phyloP scores from a whole-genome alignment of 2,329 filamentous ascomycete genomes.

The Botrytis sinoallii region DNA sequence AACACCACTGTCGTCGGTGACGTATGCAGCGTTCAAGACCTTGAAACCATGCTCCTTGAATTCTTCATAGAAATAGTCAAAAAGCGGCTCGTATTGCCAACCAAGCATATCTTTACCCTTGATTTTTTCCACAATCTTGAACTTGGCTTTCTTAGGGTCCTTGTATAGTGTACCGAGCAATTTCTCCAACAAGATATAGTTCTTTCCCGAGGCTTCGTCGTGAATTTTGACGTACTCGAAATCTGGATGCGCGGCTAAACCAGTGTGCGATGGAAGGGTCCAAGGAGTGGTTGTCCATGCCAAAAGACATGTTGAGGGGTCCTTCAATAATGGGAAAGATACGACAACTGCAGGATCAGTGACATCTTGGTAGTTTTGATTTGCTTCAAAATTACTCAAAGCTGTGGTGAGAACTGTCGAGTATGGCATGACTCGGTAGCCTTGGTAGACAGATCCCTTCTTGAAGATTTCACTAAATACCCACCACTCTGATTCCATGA shows the following conservation, averaged over 20 bases:
- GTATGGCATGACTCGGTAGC: constrained; percentile 91
- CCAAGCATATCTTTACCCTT: constrained; percentile 76
- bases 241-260: constrained; percentile 72
- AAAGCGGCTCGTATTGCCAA: constrained; percentile 85
- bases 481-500: constrained; percentile 98
- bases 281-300: constrained; percentile 52
- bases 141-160: constrained; percentile 93
- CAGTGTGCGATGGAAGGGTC: constrained; percentile 80
- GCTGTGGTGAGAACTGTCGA: constrained; percentile 87
- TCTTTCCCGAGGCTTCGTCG: constrained; percentile 77
- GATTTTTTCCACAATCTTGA: constrained; percentile 74
- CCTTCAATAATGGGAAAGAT: constrained; percentile 77
- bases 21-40: constrained; percentile 80
- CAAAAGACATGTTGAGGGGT: constrained; percentile 71
- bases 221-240: constrained; percentile 86
- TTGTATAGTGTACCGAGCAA: constrained; percentile 84
- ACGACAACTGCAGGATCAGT: constrained; percentile 89
- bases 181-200: constrained; percentile 82
- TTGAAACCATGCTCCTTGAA: constrained; percentile 83
- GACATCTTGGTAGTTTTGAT: constrained; percentile 92
- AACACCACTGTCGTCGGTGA: constrained; percentile 85
- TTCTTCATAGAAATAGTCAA: constrained; percentile 84
- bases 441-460: constrained; percentile 85
- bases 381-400: constrained; percentile 88
- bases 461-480: constrained; percentile 91